Evolutionary conservation across 257 asterid species (phyloP), one percentile per base, ranked within the genome.

Genomic region (Nicotiana tabacum): DNA sequence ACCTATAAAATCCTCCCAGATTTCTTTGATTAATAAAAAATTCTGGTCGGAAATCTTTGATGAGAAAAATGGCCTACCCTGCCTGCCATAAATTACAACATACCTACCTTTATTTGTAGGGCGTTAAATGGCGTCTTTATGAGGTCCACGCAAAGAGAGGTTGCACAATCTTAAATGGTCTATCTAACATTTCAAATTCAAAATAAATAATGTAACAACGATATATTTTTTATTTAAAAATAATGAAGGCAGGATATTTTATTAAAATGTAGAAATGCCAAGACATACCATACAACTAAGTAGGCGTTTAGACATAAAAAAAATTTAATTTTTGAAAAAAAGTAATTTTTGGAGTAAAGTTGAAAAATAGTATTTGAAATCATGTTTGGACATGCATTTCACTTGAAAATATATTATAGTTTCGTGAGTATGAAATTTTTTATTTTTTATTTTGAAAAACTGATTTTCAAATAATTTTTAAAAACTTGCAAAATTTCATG

Each of bases 21-120:
- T 21, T 61, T 61, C 66, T 61, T 1, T 9, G 16, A 9, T 61
- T 43, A 43, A 61, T 2, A 32, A 12, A 53, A 1, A 74, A 48
- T 1, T 74, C 0, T 15, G 64, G 64, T 74, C 2, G 64, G 62
- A 74, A 74, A 74, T 48, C 48, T 80, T 84, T 68, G 77, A 17
- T 3, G n/a, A 37, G 17, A 84, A 83, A 81, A 70, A 81, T 32
- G 30, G 4, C 60, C 53, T 79, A 80, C 68, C 62, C 35, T 70
- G 48, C 82, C 83, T 78, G 85, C 27, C 77, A 85, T 83, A 87
- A 77, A 87, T 85, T 78, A 65, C 62, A 85, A 35, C 85, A 84
- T 84, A 89, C 83, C 90, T 84, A 88, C 88, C 70, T 68, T 74
- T 82, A 82, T 82, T 77, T 82, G 68, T 82, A 83, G 39, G 61